Evolutionary conservation across 352 stramenopile genomes (phyloP), one percentile per base, ranked within the genome.

Genomic region (Pythium grandisporangium): DNA sequence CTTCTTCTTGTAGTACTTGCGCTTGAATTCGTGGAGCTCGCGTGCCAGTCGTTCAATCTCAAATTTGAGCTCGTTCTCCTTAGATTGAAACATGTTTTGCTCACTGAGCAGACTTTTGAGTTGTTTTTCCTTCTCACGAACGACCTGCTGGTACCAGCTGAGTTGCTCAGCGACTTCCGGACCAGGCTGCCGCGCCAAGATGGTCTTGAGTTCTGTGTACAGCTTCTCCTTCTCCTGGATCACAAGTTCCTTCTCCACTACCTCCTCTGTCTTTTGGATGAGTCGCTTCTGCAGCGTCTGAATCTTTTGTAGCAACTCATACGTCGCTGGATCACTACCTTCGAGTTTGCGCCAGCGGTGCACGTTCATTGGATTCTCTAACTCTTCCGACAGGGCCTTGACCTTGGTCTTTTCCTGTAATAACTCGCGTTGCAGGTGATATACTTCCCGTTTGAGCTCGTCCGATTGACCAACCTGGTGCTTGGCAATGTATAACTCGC

Each of bases 341-440:
- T 98, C 94, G n/a, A 98, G 71, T 57, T 97, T 98, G 12, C 95
- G 72, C 93, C 95, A 98, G 27, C 95, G 79, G 66, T 98, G 94
- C 16, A 98, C 88, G 63, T 98, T 98, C 71, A 98, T 96, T 14
- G 93, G 95, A 54, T 97, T 98, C 58, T 98, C 90, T 6, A 98
- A 55, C 58, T 98, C 93, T 52, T 97, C 89, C 1, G 82, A 95
- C 4, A 98, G 64, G 24, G 92, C 90, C 39, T 97, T 98, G 14
- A 98, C 91, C 63, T 98, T 98, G 16, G 91, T 96, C 48, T 96
- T 98, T 49, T 98, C 93, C 62, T 96, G 77, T 29, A 97, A 47
- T 30, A 98, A 55, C 48, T 97, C 90, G 30, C 86, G 82, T 54
- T 97, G 81, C 41, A 96, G 54, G 47, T 95, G 71, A 38, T 88